Evolutionary conservation across 352 stramenopile genomes (phyloP).

Genomic region (Pythium rishiriense): DNA sequence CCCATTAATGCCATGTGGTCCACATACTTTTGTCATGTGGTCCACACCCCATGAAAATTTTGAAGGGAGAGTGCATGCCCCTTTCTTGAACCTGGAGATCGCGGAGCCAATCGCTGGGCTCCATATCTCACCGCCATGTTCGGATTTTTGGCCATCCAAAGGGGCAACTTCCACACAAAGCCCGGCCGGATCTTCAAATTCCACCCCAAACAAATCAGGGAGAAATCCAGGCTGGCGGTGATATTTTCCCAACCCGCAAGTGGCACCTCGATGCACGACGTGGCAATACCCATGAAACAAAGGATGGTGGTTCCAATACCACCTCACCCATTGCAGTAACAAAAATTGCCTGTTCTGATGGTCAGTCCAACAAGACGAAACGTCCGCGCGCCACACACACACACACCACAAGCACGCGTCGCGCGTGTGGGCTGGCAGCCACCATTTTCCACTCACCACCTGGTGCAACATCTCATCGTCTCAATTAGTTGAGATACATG

Average conservation of each 20-base stretch:
- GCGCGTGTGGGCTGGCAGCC: neutral
- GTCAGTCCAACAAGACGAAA: too few species aligned
- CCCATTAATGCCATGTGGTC: neutral
- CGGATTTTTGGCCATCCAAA: neutral
- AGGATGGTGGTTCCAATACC: too few species aligned
- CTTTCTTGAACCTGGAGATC: constrained; percentile 12
- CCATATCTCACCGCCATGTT: neutral
- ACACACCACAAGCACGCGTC: too few species aligned
- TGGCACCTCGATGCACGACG: neutral
- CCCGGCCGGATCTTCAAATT: neutral
- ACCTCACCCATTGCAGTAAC: neutral
- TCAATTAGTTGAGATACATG: neutral
- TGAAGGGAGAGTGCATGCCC: neutral
- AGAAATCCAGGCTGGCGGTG: neutral
- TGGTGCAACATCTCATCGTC: neutral
- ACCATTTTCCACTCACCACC: neutral
- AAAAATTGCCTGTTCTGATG: neutral
- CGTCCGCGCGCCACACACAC: too few species aligned
- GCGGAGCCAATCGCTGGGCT: neutral
- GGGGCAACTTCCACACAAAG: neutral
- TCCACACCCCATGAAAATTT: constrained; percentile 13
- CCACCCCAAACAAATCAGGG: neutral
- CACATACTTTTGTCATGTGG: neutral
- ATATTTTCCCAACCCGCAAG: neutral
- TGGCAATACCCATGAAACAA: neutral